Evolutionary conservation across 352 stramenopile genomes (phyloP).

Genomic region (Ophiocytium majus): DNA sequence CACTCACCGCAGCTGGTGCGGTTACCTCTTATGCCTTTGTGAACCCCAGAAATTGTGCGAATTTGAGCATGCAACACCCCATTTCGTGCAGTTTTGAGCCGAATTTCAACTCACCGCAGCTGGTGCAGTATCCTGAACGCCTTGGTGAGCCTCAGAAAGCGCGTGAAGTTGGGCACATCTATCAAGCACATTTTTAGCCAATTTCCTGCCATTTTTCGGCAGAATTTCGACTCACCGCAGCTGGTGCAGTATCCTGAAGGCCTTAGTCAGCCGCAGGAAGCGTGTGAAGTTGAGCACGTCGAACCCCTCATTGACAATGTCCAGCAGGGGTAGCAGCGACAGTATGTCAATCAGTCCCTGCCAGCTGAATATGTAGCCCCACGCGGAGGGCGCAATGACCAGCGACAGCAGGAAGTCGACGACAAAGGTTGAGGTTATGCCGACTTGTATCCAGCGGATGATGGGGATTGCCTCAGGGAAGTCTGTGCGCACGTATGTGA

Average conservation of each 20-base stretch:
- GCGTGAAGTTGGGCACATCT: not conserved
- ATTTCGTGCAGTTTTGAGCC: not conserved
- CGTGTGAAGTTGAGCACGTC: constrained; percentile 1
- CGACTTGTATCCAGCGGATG: not conserved
- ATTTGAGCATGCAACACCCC: not conserved
- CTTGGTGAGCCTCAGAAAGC: not conserved
- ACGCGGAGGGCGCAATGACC: not conserved
- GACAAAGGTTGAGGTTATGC: not conserved
- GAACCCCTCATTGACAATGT: not conserved
- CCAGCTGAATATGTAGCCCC: not conserved
- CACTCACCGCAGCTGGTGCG: no score
- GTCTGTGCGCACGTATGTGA: not conserved
- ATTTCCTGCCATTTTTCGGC: not conserved
- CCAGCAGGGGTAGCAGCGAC: not conserved
- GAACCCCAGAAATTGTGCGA: not conserved
- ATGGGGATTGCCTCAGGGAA: not conserved
- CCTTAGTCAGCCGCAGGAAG: not conserved
- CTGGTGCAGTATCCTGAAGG: not conserved
- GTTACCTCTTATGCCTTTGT: no score
- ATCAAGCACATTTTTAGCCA: not conserved
- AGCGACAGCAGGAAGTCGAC: not conserved
- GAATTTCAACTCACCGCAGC: not conserved
- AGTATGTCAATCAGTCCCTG: not conserved
- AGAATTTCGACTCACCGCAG: not conserved
- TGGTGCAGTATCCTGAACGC: not conserved